Base-by-base conservation (phyloP, 169 alveolate species). In the Theileria sp. region DNA sequence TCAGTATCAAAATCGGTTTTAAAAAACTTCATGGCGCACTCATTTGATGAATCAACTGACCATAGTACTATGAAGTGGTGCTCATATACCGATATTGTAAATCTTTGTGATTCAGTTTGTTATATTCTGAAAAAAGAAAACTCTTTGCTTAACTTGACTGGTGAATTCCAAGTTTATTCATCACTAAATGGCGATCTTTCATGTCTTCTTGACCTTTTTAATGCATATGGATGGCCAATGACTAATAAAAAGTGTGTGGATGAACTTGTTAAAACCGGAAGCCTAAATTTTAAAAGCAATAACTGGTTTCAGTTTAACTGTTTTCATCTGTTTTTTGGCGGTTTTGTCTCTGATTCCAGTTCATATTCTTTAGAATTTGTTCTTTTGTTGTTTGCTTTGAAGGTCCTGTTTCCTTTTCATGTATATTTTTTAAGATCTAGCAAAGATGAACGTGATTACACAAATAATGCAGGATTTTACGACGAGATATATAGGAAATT, bases 161-260 rank as follows among this genome's bases (percentile, higher is more conserved):
- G 89, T 15, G 80, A 88, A 0, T 77, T 84, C 34, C 92, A 87
- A 54, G 56, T 90, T 13, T 85, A 80, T 61, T 92, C 92, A 5
- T 87, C 87, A 23, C 50, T 90, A 10, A 87, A 87, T 71, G 92
- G 91, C 0, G 86, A 80, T 65, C 69, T 90, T 26, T 70, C 44
- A 36, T 81, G 78, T 15, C 72, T 90, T 1, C 38, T 87, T 21
- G 92, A 87, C 51, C 71, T 83, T n/a, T 90, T 90, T 70, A 90
- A 90, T 67, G 25, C 83, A 61, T 81, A 78, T 60, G 90, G 90
- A 25, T 90, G 94, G 94, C 94, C 94, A 15, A 28, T 90, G 67
- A 91, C 83, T 23, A 77, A 80, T 30, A 50, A 70, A 26, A 83
- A 25, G 75, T 26, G 62, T 25, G 50, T 36, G 19, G 50, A 66